Evolutionary conservation across 140 eudicot genomes (phyloP), one percentile per base, ranked within the genome.

Genomic region (Anethum foeniculum): DNA sequence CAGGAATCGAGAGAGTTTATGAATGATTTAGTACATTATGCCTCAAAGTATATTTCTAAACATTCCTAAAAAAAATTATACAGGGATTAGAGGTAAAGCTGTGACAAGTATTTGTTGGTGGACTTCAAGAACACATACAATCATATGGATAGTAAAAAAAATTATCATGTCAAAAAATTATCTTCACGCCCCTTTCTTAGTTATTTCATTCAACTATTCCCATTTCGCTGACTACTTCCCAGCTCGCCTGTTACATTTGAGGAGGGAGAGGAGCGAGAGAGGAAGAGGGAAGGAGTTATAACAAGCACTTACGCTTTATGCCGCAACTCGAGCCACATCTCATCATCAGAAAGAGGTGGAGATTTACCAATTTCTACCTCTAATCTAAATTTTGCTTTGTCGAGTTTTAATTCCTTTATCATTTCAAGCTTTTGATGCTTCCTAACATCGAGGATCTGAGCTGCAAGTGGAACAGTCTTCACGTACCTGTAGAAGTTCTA

Each of bases 291-390:
- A 39, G 43, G 43, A 39, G 43, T 39, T 39, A 39, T 2, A 39
- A 39, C 43, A 39, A 39, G 49, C 47, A 75, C 97, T 85, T 88
- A 94, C 98, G 98, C 98, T 88, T 89, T 94, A 62, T 89, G 92
- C 23, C 88, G 92, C 79, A 94, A 80, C 89, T 94, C 95, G 82
- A 85, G 32, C 88, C 90, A 92, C 80, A 89, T 93, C 87, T 89
- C 97, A 77, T 92, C 91, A 39, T 95, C 97, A 71, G 95, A 86
- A 71, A 95, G 89, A 81, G 93, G 97, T 48, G 99, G 99, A 46
- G 97, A 87, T 95, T 95, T 90, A 52, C 99, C 99, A 75, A 95
- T 95, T 88, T 89, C 99, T 41, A 90, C 94, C 81, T 95, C 97
- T 82, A 95, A 86, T 64, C 90, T 84, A 71, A 84, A 89, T 78